Percentiles rank a stretch among this genome's conserved stretches.
phyloP scores from a whole-genome alignment of 768 basidiomycete species.

The Naematelia encephala region DNA sequence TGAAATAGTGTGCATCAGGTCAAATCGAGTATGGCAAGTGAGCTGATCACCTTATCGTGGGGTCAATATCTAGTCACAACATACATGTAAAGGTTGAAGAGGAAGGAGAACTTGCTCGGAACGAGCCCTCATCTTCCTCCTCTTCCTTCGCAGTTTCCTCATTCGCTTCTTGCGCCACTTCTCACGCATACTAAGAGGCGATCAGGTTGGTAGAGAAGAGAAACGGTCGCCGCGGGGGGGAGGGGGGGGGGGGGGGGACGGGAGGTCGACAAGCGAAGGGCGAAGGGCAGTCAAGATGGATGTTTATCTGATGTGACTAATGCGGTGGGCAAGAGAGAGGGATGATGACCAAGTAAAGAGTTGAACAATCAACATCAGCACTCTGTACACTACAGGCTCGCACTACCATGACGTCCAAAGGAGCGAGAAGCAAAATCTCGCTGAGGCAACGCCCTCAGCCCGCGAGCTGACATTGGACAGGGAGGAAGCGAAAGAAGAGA shows the following conservation, averaged over 20 bases:
- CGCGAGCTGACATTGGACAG: too few relatives aligned
- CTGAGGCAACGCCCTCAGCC: too few relatives aligned
- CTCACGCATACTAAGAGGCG: constrained; percentile 28
- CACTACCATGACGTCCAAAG: background rate
- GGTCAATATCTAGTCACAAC: too few relatives aligned
- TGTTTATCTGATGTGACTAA: background rate
- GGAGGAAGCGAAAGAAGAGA: too few relatives aligned
- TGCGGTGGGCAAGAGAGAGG: background rate
- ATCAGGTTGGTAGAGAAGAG: background rate
- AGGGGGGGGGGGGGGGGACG: too few relatives aligned
- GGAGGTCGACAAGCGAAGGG: background rate
- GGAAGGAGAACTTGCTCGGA: constrained; percentile 19
- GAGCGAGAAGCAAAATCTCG: too few relatives aligned
- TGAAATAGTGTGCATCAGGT: too few relatives aligned
- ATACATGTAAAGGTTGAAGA: background rate
- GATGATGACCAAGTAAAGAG: background rate
- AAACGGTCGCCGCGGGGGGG: too few relatives aligned
- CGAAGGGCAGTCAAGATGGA: too few relatives aligned
- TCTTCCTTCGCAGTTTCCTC: constrained; percentile 26
- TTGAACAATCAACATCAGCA: background rate
- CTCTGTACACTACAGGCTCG: background rate
- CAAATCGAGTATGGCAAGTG: too few relatives aligned
- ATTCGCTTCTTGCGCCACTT: constrained; percentile 34
- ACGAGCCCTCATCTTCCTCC: constrained; percentile 29
- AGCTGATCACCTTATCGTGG: background rate